Evolutionary conservation across 768 basidiomycete genomes (phyloP), one percentile per base, ranked within the genome.

Genomic region (Tubosaeta sp.): DNA sequence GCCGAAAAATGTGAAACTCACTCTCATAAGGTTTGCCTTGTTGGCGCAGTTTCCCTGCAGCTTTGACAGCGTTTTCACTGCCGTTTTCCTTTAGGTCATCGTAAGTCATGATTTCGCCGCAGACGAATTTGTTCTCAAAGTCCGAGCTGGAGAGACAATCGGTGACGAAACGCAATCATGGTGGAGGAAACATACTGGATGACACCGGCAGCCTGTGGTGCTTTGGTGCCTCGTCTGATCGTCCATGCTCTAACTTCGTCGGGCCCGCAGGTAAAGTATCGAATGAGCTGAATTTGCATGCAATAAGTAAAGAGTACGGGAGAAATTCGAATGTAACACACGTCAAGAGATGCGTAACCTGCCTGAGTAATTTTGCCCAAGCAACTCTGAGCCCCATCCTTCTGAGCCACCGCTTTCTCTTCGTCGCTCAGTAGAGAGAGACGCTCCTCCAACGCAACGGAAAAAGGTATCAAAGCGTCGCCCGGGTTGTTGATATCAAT

Each of bases 241-340:
- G 94, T 98, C 96, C 96, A 99, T 8, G 95, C 95, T 47, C 96
- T 87, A 9, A 97, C 94, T 73, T 97, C 95, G 59, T 89, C 87
- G 3, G 94, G 94, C 11, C 96, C 96, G 63, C 91, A 94, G 16
- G 96, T 99, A 74, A 96, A 96, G 76, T 96, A 96, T 14, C 90
- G 87, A 62, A 94, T 95, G 45, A 96, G 80, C 86, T 93, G 58
- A 22, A 44, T n/a, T 14, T 11, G 45, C 19, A 27, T n/a, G 5
- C 43, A 16, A 39, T 52, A 34, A 41, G 46, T 35, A 54, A 27
- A 4, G 8, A 43, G 29, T 19, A 19, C 21, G 6, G 25, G 38
- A 18, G 2, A 3, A n/a, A 27, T 30, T n/a, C 3, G 7, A 18
- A 12, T 6, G 10, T 44, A 24, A 75, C 81, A 50, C 51, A 94